Evolutionary conservation across 257 asterid species (phyloP).

Genomic region (Lithospermum erythrorhizon): DNA sequence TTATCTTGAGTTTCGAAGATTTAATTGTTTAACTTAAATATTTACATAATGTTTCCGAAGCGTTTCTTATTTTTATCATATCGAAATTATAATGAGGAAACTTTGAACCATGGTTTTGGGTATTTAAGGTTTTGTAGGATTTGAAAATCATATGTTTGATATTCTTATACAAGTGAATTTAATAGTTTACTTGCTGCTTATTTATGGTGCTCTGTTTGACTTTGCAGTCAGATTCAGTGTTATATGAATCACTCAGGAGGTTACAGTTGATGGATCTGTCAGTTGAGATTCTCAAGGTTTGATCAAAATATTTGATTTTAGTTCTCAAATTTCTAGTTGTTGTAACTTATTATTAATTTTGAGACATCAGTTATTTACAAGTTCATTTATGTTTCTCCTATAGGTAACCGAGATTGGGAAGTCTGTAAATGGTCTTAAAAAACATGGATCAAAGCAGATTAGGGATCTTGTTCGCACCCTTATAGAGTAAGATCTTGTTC

Average conservation of each 20-base stretch:
- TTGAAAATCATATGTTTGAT: no score
- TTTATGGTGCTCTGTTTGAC: slow-evolving; percentile 12
- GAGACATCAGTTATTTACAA: neutral
- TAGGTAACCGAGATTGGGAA: slow-evolving; percentile 64
- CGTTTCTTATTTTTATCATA: no score
- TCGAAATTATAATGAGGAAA: no score
- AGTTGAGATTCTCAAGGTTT: slow-evolving; percentile 75
- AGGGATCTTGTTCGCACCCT: slow-evolving; percentile 39
- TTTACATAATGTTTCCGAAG: no score
- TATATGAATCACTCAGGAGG: slow-evolving; percentile 67
- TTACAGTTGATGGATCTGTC: slow-evolving; percentile 66
- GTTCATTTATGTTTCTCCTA: slow-evolving; percentile 8
- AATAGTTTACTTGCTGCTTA: slow-evolving; percentile 6
- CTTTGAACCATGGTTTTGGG: no score
- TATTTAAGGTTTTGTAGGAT: no score
- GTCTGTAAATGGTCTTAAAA: slow-evolving; percentile 38
- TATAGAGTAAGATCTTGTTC: slow-evolving; percentile 36
- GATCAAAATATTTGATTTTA: slow-evolving; percentile 4
- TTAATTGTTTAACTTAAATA: no score
- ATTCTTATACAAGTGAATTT: no score
- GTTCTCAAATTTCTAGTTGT: neutral
- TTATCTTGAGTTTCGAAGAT: no score
- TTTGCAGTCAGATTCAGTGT: slow-evolving; percentile 47
- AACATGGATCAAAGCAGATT: slow-evolving; percentile 45
- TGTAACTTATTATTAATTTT: neutral